phyloP scores from a whole-genome alignment of 2,329 filamentous ascomycete genomes.

The Coniella lustricola region DNA sequence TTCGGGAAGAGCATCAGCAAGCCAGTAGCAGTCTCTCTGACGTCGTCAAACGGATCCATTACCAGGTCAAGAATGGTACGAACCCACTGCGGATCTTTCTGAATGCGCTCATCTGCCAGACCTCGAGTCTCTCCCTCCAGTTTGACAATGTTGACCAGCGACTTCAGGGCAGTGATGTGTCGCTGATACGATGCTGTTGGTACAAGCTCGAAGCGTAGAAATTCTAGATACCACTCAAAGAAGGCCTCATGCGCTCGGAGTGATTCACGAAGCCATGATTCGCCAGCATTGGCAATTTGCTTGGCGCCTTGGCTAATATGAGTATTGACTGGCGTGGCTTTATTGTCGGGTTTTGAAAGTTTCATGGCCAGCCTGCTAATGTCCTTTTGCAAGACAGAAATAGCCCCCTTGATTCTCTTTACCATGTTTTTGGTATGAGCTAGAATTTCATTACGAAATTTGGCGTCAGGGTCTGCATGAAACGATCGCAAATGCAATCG shows the following conservation, averaged over 20 bases:
- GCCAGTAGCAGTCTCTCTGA: slow-evolving; percentile 53
- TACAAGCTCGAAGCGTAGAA: slow-evolving; percentile 66
- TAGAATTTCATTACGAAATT: slow-evolving; percentile 75
- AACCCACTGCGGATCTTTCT: slow-evolving; percentile 42
- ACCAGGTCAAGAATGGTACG: slow-evolving; percentile 70
- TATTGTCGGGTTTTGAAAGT: background rate
- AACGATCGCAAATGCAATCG: slow-evolving; percentile 60
- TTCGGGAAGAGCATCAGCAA: slow-evolving; percentile 45
- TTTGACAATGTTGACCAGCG: slow-evolving; percentile 58
- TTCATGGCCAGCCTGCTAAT: slow-evolving; percentile 27
- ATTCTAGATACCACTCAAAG: slow-evolving; percentile 65
- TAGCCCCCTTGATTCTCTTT: slow-evolving; percentile 63
- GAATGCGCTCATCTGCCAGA: slow-evolving; percentile 19
- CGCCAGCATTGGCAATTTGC: slow-evolving; percentile 8
- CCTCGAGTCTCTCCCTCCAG: slow-evolving; percentile 52
- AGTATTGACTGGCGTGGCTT: background rate
- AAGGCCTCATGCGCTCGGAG: slow-evolving; percentile 54
- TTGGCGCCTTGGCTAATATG: slow-evolving; percentile 11
- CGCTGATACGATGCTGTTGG: slow-evolving; percentile 85
- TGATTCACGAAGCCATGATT: slow-evolving; percentile 26
- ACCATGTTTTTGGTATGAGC: slow-evolving; percentile 69
- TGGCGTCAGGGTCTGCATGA: slow-evolving; percentile 78
- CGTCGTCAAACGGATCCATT: slow-evolving; percentile 88
- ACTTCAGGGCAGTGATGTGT: slow-evolving; percentile 73
- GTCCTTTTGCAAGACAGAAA: slow-evolving; percentile 46